These are phyloP conservation scores for Theileria annulata DNA, from an alignment of 169 alveolate genomes.

Conservation along the genomic window DNA sequence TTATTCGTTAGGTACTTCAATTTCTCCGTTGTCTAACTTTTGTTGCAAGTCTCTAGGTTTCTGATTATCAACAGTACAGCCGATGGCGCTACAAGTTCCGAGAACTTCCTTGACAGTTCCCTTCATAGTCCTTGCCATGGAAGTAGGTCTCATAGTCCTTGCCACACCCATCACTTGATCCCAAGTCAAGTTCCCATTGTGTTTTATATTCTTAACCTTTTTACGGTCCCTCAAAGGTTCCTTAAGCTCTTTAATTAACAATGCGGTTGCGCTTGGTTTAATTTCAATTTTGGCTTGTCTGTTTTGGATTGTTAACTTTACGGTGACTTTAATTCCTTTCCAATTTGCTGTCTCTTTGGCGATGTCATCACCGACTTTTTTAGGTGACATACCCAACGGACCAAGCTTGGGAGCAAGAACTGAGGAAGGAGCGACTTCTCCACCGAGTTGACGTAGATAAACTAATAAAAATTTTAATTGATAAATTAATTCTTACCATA, in stretches of 20 bases:
- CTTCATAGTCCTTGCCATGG: slow-evolving; percentile 88
- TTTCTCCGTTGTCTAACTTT: slow-evolving; percentile 87
- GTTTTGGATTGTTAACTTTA: slow-evolving; percentile 88
- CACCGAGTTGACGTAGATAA: slow-evolving; percentile 95
- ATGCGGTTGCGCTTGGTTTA: slow-evolving; percentile 94
- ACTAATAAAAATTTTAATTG: slow-evolving; percentile 67
- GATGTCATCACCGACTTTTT: slow-evolving; percentile 97
- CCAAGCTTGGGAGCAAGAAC: slow-evolving; percentile 98
- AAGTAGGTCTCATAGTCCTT: slow-evolving; percentile 87
- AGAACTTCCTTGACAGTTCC: slow-evolving; percentile 96
- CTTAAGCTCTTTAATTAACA: slow-evolving; percentile 91
- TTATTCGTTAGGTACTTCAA: slow-evolving; percentile 80
- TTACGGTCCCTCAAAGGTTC: slow-evolving; percentile 95
- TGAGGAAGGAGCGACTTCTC: slow-evolving; percentile 96
- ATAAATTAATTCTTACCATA: slow-evolving; percentile 63
- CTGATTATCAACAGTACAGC: slow-evolving; percentile 96
- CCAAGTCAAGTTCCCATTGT: slow-evolving; percentile 93
- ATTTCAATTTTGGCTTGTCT: slow-evolving; percentile 91
- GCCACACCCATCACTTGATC: slow-evolving; percentile 91
- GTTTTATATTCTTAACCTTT: slow-evolving; percentile 93
- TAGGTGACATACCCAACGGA: slow-evolving; percentile 95
- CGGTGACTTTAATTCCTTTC: slow-evolving; percentile 95
- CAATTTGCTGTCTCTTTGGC: slow-evolving; percentile 94
- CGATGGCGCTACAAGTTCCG: slow-evolving; percentile 96
- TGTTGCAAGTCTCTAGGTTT: slow-evolving; percentile 88